Evolutionary conservation across 495 filamentous ascomycete genomes (phyloP).

Genomic region (Penicillium silybi): DNA sequence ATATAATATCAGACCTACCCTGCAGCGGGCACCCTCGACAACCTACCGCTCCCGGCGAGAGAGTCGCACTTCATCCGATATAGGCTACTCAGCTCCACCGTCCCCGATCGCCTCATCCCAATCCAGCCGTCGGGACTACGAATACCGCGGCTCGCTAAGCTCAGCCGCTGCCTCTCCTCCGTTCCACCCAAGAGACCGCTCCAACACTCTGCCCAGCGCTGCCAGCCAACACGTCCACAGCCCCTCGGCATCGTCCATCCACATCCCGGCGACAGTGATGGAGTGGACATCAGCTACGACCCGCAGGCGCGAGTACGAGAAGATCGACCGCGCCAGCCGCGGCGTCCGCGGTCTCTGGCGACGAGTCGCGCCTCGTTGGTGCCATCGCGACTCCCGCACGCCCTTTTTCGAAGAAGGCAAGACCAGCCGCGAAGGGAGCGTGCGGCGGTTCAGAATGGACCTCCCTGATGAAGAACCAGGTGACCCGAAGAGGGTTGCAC

Average conservation of each 20-base stretch:
- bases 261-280: slow-evolving; percentile 42
- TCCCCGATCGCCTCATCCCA: slow-evolving; percentile 19
- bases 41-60: slow-evolving; percentile 9
- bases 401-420: slow-evolving; percentile 44
- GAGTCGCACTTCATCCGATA: slow-evolving; percentile 14
- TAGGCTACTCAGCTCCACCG: slow-evolving; percentile 15
- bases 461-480: slow-evolving; percentile 30
- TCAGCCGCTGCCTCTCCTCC: slow-evolving; percentile 4
- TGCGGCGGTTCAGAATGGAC: slow-evolving; percentile 49
- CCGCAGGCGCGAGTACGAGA: slow-evolving; percentile 45
- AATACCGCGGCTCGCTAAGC: slow-evolving; percentile 9
- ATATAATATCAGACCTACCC: slow-evolving; percentile 6
- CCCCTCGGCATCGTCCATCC: slow-evolving; percentile 24
- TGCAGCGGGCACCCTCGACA: slow-evolving; percentile 4
- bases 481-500: neutral
- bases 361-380: slow-evolving; percentile 41
- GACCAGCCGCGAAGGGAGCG: slow-evolving; percentile 42
- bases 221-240: slow-evolving; percentile 4
- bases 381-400: slow-evolving; percentile 27
- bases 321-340: slow-evolving; percentile 46
- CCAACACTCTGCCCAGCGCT: slow-evolving; percentile 15
- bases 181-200: slow-evolving; percentile 13
- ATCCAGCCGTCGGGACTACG: slow-evolving; percentile 11
- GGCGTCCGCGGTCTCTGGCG: slow-evolving; percentile 46
- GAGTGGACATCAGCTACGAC: slow-evolving; percentile 49